Evolutionary conservation across 2,329 filamentous ascomycete species (phyloP).

Genomic region (Pyrenochaeta sp.): DNA sequence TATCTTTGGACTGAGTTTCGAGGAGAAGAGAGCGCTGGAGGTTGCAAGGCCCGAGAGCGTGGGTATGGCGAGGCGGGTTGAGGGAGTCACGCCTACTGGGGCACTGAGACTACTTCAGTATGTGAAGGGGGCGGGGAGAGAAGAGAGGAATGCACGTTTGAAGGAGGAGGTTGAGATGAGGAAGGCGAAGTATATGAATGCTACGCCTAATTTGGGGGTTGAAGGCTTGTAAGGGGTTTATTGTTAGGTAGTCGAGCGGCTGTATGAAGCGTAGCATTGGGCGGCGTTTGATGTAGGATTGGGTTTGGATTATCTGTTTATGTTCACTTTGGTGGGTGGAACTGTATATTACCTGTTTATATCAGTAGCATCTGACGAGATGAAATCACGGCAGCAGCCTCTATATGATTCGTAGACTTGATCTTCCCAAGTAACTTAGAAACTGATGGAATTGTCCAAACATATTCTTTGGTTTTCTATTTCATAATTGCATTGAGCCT

Average conservation of each 20-base stretch:
- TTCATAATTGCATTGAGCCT: no score
- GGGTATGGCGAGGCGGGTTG: slow-evolving; percentile 86
- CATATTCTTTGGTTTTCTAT: no score
- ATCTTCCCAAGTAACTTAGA: no score
- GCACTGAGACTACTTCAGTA: slow-evolving; percentile 67
- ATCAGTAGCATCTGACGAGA: no score
- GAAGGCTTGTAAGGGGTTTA: slow-evolving; percentile 12
- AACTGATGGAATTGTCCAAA: no score
- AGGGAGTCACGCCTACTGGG: slow-evolving; percentile 71
- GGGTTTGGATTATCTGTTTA: no score
- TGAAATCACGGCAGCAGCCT: no score
- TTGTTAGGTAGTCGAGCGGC: background rate
- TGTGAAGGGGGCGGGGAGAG: slow-evolving; percentile 60
- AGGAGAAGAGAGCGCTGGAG: slow-evolving; percentile 77
- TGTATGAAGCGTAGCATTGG: background rate
- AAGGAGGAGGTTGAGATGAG: slow-evolving; percentile 42
- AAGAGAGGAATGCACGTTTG: slow-evolving; percentile 36
- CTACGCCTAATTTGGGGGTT: slow-evolving; percentile 8
- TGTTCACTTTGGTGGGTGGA: no score
- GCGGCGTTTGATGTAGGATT: background rate
- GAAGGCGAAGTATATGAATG: slow-evolving; percentile 38
- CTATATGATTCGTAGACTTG: no score
- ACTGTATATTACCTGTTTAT: no score
- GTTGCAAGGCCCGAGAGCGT: slow-evolving; percentile 81
- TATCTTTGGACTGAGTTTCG: slow-evolving; percentile 78